Base-by-base conservation (phyloP, 352 stramenopile species). In the Pythium aphanidermatum region DNA sequence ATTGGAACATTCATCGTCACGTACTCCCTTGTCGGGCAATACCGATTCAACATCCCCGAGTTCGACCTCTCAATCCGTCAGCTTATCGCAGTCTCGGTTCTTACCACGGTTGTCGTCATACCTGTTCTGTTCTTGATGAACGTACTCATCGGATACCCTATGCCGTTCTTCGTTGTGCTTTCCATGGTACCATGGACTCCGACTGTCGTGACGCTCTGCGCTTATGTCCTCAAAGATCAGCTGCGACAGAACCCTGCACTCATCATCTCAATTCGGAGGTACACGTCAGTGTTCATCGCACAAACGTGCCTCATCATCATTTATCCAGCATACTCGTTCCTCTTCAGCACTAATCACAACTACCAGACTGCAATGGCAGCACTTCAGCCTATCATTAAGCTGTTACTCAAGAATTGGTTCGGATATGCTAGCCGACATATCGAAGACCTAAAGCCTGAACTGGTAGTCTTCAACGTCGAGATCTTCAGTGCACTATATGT, bases 401-500 rank as follows among this genome's bases (percentile, higher is more conserved):
- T 75, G 0, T 7, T 54, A 16, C 46, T 64, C 42, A 65, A 65
- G 35, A 64, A 65, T 20, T 32, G 51, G 17, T 49, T 72, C 32
- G 54, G 51, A 6, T 50, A 41, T 12, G 27, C 33, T 2, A 47
- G 47, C 5, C 36, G 13, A 3, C 40, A 65, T 20, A 23, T 63
- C 13, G 36, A 63, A 49, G 58, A 69, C 14, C 26, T 59, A 11
- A 46, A 63, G 5, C 48, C 58, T 6, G 58, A 65, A 16, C 30
- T 52, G 6, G 50, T 62, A 8, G 57, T 67, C 10, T 47, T 69
- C 21, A 63, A 46, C 21, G 55, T 69, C 14, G 65, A 72, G 23
- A 36, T 75, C 19, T 75, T 75, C 49, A 69, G 58, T 23, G 47
- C 65, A 2, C 46, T 75, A 3, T 75, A 65, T 49, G 33, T 68